These are phyloP conservation scores for Ceriops tagal DNA, from an alignment of 345 rosid genomes.

Conservation along the genomic window DNA sequence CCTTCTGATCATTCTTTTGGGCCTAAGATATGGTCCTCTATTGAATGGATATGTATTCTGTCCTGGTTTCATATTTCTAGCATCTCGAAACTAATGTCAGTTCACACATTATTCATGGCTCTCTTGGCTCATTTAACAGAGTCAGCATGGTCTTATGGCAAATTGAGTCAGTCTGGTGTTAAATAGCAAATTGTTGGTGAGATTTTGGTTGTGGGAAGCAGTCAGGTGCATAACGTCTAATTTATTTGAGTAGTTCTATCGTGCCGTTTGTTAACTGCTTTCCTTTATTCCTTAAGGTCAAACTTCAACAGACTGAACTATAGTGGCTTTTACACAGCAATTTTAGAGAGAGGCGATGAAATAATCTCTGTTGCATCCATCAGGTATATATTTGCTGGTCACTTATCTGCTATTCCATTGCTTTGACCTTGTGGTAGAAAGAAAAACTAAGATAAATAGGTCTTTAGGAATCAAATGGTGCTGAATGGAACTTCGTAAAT, in stretches of 20 bases:
- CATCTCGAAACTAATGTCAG: no score
- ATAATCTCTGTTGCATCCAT: constrained; percentile 76
- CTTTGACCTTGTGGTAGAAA: neutral
- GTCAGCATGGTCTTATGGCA: neutral
- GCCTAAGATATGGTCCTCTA: neutral
- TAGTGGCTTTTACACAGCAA: constrained; percentile 69
- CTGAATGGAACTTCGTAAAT: neutral
- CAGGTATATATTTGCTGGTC: constrained; percentile 42
- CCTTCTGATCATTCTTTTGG: neutral
- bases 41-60: neutral
- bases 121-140: no score
- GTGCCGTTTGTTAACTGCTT: neutral
- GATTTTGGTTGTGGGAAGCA: neutral
- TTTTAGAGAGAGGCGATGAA: constrained; percentile 90
- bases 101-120: no score
- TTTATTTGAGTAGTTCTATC: neutral
- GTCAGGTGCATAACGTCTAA: no score
- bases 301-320: constrained; percentile 77
- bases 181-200: neutral
- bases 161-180: neutral
- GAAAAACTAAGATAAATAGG: neutral
- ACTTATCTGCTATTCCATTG: constrained; percentile 1
- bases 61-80: neutral
- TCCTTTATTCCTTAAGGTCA: constrained; percentile 42
- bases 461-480: neutral